These are phyloP conservation scores for Dipteronia sinensis DNA, from an alignment of 345 rosid genomes.

Conservation along the genomic window DNA sequence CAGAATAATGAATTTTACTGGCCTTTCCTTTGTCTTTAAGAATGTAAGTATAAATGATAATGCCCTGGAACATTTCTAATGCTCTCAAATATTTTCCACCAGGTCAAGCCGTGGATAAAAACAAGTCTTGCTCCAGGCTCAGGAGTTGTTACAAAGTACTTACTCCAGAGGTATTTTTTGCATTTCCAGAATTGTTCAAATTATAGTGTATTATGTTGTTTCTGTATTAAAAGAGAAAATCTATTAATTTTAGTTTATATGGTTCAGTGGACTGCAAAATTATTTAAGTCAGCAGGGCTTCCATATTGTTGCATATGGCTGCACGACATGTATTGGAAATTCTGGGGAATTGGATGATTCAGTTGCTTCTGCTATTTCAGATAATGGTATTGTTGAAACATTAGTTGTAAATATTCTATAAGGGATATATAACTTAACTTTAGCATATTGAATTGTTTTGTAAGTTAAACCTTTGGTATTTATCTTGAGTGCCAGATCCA, in stretches of 20 bases:
- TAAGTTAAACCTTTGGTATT: not conserved
- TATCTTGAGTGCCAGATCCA: too few species aligned
- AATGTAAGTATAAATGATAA: not conserved
- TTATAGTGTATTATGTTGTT: not conserved
- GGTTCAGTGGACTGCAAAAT: conserved; percentile 78
- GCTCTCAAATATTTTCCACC: conserved; percentile 24
- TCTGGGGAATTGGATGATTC: conserved; percentile 85
- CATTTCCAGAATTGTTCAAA: not conserved
- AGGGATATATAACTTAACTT: not conserved
- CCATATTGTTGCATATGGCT: conserved; percentile 89
- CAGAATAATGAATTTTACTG: not conserved
- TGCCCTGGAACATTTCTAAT: not conserved
- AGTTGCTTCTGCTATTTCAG: conserved; percentile 84
- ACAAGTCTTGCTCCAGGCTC: conserved; percentile 97
- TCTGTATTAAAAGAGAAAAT: not conserved
- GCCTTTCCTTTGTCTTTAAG: not conserved
- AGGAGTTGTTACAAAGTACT: conserved; percentile 44
- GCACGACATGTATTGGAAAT: conserved; percentile 94
- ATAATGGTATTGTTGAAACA: conserved; percentile 53
- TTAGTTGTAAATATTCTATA: not conserved
- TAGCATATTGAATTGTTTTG: not conserved
- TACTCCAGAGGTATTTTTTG: conserved; percentile 44
- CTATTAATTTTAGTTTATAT: conserved; percentile 14
- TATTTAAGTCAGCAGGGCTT: conserved; percentile 85
- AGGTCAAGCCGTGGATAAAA: conserved; percentile 93